phyloP scores from a whole-genome alignment of 306 rosid genomes.

The Pterocarpus santalinus region DNA sequence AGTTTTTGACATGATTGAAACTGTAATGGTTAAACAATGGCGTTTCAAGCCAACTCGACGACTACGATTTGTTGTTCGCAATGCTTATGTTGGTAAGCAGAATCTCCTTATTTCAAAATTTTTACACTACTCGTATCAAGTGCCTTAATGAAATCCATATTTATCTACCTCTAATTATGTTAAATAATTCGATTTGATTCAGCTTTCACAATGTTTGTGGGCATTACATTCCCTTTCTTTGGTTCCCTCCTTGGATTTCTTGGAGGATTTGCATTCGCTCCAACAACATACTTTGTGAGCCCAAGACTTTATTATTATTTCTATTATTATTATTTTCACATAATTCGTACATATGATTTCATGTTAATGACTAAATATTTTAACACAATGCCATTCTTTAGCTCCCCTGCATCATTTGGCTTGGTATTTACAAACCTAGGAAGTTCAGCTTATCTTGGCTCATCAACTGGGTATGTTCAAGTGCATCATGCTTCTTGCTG shows the following conservation, averaged over 20 bases:
- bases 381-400: conserved; percentile 38
- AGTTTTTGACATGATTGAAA: conserved; percentile 87
- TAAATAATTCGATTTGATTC: conserved; percentile 38
- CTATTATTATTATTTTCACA: neutral
- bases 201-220: conserved; percentile 79
- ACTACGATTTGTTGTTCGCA: conserved; percentile 66
- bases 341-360: neutral
- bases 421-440: conserved; percentile 65
- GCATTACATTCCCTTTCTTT: conserved; percentile 77
- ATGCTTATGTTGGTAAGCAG: conserved; percentile 69
- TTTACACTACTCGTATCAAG: neutral
- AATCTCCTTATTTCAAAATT: conserved; percentile 1
- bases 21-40: conserved; percentile 61
- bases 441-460: conserved; percentile 70
- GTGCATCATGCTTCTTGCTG: neutral
- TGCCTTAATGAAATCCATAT: neutral
- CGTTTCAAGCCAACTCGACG: conserved; percentile 56
- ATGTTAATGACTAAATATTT: neutral
- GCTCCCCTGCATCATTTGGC: conserved; percentile 89
- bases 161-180: conserved; percentile 1
- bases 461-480: conserved; percentile 72
- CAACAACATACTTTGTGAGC: conserved; percentile 78
- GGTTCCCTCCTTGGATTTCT: conserved; percentile 72
- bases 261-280: conserved; percentile 87
- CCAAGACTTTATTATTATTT: neutral